Evolutionary conservation across 805 yeast species (phyloP), one percentile per base, ranked within the genome.

Genomic region (Candida yuanshanica): DNA sequence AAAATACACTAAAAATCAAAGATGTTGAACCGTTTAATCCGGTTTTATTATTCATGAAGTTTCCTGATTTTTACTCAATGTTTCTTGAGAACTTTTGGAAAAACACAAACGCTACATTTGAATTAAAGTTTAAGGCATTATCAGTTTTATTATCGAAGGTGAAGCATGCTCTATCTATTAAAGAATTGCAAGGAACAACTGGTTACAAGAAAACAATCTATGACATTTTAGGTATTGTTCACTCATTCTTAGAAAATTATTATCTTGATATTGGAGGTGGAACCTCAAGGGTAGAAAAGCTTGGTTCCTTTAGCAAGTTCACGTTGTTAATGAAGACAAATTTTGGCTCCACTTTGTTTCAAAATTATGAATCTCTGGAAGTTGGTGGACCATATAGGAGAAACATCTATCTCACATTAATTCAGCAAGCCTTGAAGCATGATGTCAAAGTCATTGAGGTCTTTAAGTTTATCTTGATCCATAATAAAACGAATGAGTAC

Each of bases 301-400:
- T 47, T 22, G 53, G 46, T 25, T 41, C 45, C 27, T 34, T 55
- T 22, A 50, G 47, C 23, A 47, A 47, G 20, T 40, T 42, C 14
- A 34, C 49, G 4, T 33, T 47, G 4, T 25, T 50, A 7, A 10
- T 52, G 5, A 53, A 47, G 37, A 37, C 50, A 2, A 47, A 46
- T 13, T 49, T 55, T 36, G 55, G 56, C 4, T n/a, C 13, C 17
- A 23, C 42, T 43, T 20, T 33, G 5, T 34, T 29, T 36, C 17
- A 31, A 36, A 9, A 42, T 39, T 31, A 10, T 26, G 39, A 31
- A 14, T 37, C 23, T 9, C n/a, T n/a, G n/a, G n/a, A 20, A 39
- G 7, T 12, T n/a, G 5, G 14, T 31, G 10, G 20, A 16, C 10
- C 20, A 18, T 16, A 23, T 23, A 31, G 11, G 22, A 31, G 17